Conservation (phyloP, 2,329 filamentous ascomycete genomes). For the Penicillium sp. region DNA sequence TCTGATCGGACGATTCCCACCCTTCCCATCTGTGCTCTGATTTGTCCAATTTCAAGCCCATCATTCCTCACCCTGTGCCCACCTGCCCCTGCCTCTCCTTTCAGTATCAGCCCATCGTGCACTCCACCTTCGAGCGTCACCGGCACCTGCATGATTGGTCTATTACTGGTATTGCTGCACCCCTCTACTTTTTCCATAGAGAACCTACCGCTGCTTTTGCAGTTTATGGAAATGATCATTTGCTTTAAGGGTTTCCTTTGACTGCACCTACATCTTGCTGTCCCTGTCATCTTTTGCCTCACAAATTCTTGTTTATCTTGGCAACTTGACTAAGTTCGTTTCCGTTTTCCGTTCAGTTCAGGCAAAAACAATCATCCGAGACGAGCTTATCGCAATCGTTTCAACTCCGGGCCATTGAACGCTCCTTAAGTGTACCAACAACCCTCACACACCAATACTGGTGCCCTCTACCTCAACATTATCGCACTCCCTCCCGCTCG, state of each 20-base stretch:
- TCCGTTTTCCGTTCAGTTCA: conserved; percentile 8
- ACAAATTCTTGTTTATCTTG: conserved; percentile 11
- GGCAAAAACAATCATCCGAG: conserved; percentile 21
- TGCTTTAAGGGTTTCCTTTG: not conserved
- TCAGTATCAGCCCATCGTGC: conserved; percentile 32
- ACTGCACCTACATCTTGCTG: conserved; percentile 9
- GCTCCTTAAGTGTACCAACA: not conserved
- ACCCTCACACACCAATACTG: conserved; percentile 9
- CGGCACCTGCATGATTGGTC: conserved; percentile 33
- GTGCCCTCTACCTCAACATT: conserved; percentile 7
- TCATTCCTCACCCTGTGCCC: conserved; percentile 19
- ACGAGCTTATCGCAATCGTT: conserved; percentile 22
- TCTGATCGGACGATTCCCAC: conserved; percentile 23
- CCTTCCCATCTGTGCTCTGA: conserved; percentile 13
- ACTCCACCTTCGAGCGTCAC: conserved; percentile 25
- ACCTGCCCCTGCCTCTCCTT: conserved; percentile 17
- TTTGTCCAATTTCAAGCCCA: conserved; percentile 19
- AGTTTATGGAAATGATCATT: conserved; percentile 7
- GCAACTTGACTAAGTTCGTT: conserved; percentile 13
- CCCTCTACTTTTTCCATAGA: conserved; percentile 20
- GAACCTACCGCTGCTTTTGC: conserved; percentile 15
- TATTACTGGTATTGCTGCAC: conserved; percentile 14
- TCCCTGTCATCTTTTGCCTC: conserved; percentile 2
- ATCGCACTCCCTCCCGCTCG: conserved; percentile 2
- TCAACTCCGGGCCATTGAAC: conserved; percentile 10